Conservation (phyloP, 2,329 filamentous ascomycete genomes). For the Stylonectria norvegica region DNA sequence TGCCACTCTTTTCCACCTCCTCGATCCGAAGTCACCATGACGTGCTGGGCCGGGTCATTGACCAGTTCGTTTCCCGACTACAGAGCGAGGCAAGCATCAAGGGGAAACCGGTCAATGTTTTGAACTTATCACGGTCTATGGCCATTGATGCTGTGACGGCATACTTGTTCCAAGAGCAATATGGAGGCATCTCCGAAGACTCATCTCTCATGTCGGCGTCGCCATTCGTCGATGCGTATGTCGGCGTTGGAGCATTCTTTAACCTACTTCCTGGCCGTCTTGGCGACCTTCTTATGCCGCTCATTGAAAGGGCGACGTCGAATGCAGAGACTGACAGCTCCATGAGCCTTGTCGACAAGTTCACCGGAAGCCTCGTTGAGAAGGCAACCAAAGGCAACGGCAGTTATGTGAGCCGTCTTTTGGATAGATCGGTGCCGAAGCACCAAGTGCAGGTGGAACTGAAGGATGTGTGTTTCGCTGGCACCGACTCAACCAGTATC, state of each 20-base stretch:
- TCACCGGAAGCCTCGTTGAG: slow-evolving; percentile 12
- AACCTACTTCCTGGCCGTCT: slow-evolving; percentile 3
- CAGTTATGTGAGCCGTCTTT: slow-evolving; percentile 2
- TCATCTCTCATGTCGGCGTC: slow-evolving; percentile 7
- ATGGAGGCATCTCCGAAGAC: slow-evolving; percentile 25
- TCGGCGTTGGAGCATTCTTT: slow-evolving; percentile 39
- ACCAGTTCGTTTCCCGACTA: slow-evolving; percentile 38
- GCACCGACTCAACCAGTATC: slow-evolving; percentile 51
- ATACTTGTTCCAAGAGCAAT: slow-evolving; percentile 51
- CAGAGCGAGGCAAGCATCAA: slow-evolving; percentile 27
- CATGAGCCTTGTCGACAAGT: slow-evolving; percentile 26
- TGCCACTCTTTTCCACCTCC: slow-evolving; percentile 47
- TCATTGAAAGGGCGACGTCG: not conserved
- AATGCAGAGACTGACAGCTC: not conserved
- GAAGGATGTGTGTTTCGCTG: slow-evolving; percentile 54
- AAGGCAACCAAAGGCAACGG: slow-evolving; percentile 1
- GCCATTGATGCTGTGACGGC: slow-evolving; percentile 51
- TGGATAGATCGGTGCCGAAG: not conserved
- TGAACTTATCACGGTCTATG: slow-evolving; percentile 48
- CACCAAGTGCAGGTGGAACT: slow-evolving; percentile 45
- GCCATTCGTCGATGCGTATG: slow-evolving; percentile 51
- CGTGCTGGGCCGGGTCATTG: slow-evolving; percentile 20
- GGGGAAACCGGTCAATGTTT: slow-evolving; percentile 36
- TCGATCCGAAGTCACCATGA: slow-evolving; percentile 31
- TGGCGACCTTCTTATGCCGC: slow-evolving; percentile 2